A percentile compares a stretch with the other conserved stretches of the same genome.
phyloP scores from a whole-genome alignment of 306 rosid species.

The Lupinus albus region DNA sequence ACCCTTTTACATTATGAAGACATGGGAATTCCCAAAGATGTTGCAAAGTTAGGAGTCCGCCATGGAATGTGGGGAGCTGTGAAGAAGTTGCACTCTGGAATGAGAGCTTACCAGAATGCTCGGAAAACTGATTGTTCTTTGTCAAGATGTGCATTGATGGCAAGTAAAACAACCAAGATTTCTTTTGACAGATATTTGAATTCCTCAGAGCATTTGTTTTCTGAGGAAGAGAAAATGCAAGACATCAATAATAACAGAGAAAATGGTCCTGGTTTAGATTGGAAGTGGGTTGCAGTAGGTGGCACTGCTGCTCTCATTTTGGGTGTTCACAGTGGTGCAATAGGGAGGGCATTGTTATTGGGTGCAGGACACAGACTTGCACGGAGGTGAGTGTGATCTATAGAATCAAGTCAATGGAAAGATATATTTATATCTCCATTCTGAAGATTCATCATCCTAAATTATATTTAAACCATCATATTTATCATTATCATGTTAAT shows the following conservation, averaged over 20 bases:
- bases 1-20: conserved; percentile 89
- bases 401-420: conserved; percentile 25
- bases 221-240: conserved; percentile 49
- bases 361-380: conserved; percentile 93
- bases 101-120: conserved; percentile 91
- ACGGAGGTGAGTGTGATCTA: conserved; percentile 52
- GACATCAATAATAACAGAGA: conserved; percentile 37
- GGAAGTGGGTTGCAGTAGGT: conserved; percentile 95
- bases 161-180: conserved; percentile 70
- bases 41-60: conserved; percentile 94
- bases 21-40: conserved; percentile 99
- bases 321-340: conserved; percentile 80
- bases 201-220: conserved; percentile 45
- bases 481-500: conserved; percentile 33
- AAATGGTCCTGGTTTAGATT: conserved; percentile 64
- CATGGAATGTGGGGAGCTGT: conserved; percentile 99
- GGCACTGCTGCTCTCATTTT: conserved; percentile 90
- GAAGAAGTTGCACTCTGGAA: conserved; percentile 86
- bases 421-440: conserved; percentile 36
- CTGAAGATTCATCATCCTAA: conserved; percentile 34
- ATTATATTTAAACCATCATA: conserved; percentile 36
- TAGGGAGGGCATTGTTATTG: conserved; percentile 76
- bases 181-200: conserved; percentile 51
- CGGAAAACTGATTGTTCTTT: conserved; percentile 64
- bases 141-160: conserved; percentile 79